phyloP scores from a whole-genome alignment of 495 filamentous ascomycete species.

The Hypomontagnella submonticulosa region DNA sequence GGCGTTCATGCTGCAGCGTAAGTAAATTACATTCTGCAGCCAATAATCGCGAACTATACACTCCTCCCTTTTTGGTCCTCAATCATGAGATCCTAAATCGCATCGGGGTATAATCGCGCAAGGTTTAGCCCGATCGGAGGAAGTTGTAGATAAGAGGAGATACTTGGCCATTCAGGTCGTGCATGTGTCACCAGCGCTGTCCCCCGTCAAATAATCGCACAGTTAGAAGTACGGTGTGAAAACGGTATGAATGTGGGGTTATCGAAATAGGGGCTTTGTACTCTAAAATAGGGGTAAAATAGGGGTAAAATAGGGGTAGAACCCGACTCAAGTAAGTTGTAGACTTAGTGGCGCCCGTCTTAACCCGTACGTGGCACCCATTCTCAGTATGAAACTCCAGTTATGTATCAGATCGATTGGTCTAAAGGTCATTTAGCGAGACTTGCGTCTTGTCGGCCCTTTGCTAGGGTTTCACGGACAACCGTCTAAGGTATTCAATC shows the following conservation, averaged over 20 bases:
- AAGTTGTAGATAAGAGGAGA: slow-evolving; percentile 28
- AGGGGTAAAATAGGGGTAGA: background rate
- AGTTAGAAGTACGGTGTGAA: slow-evolving; percentile 2
- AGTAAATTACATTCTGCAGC: background rate
- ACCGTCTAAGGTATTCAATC: too few relatives aligned
- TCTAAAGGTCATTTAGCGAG: too few relatives aligned
- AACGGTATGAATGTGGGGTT: slow-evolving; percentile 21
- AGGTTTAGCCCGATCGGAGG: background rate
- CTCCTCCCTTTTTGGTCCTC: background rate
- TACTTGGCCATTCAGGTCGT: slow-evolving; percentile 11
- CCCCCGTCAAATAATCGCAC: slow-evolving; percentile 16
- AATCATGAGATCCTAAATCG: background rate
- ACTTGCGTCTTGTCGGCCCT: too few relatives aligned
- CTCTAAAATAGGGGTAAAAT: slow-evolving; percentile 4
- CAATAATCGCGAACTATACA: background rate
- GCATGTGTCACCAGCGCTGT: background rate
- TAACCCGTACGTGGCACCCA: background rate
- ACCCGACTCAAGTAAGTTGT: background rate
- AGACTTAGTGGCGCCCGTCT: background rate
- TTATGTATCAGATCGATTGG: too few relatives aligned
- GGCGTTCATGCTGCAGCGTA: slow-evolving; percentile 3
- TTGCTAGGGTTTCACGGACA: too few relatives aligned
- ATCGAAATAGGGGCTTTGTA: slow-evolving; percentile 21
- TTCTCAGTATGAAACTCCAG: too few relatives aligned
- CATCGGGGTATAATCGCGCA: slow-evolving; percentile 27